These are phyloP conservation scores for Amanita molliuscula DNA, from an alignment of 768 basidiomycete genomes.

Conservation along the genomic window DNA sequence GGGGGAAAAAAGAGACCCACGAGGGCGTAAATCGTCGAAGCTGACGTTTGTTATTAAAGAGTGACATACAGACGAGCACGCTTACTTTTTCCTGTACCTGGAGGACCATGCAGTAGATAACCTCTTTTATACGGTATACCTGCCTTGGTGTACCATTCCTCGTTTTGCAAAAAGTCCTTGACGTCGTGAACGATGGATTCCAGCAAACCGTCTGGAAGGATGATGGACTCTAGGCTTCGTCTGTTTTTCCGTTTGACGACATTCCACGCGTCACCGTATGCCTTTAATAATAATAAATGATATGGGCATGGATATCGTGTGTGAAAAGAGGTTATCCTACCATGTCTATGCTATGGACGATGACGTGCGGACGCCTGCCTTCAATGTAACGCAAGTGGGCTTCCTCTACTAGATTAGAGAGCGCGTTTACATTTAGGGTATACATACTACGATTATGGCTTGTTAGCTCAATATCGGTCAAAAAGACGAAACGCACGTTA, in stretches of 20 bases:
- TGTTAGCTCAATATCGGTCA: conserved; percentile 16
- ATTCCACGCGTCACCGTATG: conserved; percentile 29
- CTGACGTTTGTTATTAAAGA: conserved; percentile 29
- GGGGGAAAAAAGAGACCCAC: conserved; percentile 14
- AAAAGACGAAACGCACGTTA: conserved; percentile 17
- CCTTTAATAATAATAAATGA: conserved; percentile 12
- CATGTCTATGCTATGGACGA: conserved; percentile 22
- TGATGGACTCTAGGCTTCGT: conserved; percentile 42
- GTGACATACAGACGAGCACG: conserved; percentile 5
- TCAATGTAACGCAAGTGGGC: conserved; percentile 23
- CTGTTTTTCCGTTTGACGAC: conserved; percentile 37
- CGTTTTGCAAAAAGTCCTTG: conserved; percentile 39
- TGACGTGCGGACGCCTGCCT: conserved; percentile 23
- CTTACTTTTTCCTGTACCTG: conserved; percentile 54
- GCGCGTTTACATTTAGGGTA: conserved; percentile 24
- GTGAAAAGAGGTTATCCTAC: conserved; percentile 12
- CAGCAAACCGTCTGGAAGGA: conserved; percentile 36
- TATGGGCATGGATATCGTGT: conserved; percentile 17
- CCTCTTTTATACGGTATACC: conserved; percentile 52
- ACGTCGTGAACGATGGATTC: conserved; percentile 39
- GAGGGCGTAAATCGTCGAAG: conserved; percentile 44
- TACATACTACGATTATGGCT: conserved; percentile 23
- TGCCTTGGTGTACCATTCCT: conserved; percentile 47
- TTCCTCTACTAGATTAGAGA: conserved; percentile 26
- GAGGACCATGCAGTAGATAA: conserved; percentile 46